Base-by-base conservation (phyloP, 2,329 filamentous ascomycete genomes). In the Aspergillus awamori region DNA sequence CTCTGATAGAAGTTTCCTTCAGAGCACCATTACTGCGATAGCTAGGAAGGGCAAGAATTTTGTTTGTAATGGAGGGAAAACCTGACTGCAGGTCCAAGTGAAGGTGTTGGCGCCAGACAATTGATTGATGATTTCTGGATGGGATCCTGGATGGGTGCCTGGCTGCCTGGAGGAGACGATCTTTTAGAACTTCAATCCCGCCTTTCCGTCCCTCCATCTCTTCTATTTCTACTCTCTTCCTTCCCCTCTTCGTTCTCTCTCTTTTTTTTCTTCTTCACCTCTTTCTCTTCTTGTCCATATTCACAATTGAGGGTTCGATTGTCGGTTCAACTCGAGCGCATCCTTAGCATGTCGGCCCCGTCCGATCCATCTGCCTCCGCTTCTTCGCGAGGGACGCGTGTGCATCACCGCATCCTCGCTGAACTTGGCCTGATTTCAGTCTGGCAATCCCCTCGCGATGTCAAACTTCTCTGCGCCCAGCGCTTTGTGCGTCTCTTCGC, bases 401-500 rank as follows among this genome's bases (percentile, higher is more conserved):
- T 51, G 47, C 47, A 51, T 28, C 26, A 30, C 26, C 28, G 17
- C 15, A 33, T 66, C 43, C 66, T 75, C 4, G 49, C 69, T 4
- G 77, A 79, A 59, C 54, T 79, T 47, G 77, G 77, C 17, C 71
- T 79, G 4, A 45, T 72, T 39, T 71, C 77, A 2, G 69, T 79
- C 61, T 78, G 73, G 71, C 66, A 69, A 24, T 76, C 76, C 10
- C 69, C 76, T 20, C 64, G 63, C 28, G 76, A 79, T 56, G 72
- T 75, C 52, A 78, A 79, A 58, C 64, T 78, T 7, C 75, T 79
- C 58, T 77, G 74, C 59, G 69, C 74, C 13, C 75, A 78, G 65
- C 76, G 77, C 4, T 79, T 79, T 63, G 71, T 79, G 60, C 86
- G 86, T 57, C 84, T 89, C 75, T 86, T 88, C 65, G 86, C 86